These are phyloP conservation scores for Pythium oligandrum DNA, from an alignment of 352 stramenopile species.

Conservation along the genomic window DNA sequence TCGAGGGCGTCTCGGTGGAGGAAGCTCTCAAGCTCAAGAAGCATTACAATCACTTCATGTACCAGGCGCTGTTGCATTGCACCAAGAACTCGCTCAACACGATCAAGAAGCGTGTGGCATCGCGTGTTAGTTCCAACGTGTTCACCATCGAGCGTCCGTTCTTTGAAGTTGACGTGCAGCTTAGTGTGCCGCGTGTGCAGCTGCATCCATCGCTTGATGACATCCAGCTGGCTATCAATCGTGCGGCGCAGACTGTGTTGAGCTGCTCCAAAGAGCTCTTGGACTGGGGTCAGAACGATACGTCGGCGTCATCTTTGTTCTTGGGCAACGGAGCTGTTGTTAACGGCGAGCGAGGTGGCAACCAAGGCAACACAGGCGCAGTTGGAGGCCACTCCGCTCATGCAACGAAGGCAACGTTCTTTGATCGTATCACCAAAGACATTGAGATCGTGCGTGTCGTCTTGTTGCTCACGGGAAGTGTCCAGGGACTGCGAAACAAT, in stretches of 20 bases:
- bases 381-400: conserved; percentile 19
- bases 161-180: conserved; percentile 97
- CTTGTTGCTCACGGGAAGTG: conserved; percentile 94
- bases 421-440: conserved; percentile 97
- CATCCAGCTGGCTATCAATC: conserved; percentile 98
- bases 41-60: conserved; percentile 99
- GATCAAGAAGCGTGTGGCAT: conserved; percentile 97
- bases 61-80: conserved; percentile 95
- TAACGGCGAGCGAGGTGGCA: conserved; percentile 1
- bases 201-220: conserved; percentile 95
- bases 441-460: conserved; percentile 98
- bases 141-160: conserved; percentile 94
- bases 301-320: conserved; percentile 9
- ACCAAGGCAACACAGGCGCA: conserved; percentile 10
- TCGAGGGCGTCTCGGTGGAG: conserved; percentile 90
- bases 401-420: conserved; percentile 88
- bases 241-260: conserved; percentile 94
- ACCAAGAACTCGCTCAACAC: conserved; percentile 98
- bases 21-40: conserved; percentile 96
- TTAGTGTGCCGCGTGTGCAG: conserved; percentile 91
- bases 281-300: conserved; percentile 90
- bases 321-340: too few species aligned
- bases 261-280: conserved; percentile 95
- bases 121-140: conserved; percentile 81
- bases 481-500: conserved; percentile 96